Evolutionary conservation across 345 rosid species (phyloP).

Genomic region (Turnera subulata): DNA sequence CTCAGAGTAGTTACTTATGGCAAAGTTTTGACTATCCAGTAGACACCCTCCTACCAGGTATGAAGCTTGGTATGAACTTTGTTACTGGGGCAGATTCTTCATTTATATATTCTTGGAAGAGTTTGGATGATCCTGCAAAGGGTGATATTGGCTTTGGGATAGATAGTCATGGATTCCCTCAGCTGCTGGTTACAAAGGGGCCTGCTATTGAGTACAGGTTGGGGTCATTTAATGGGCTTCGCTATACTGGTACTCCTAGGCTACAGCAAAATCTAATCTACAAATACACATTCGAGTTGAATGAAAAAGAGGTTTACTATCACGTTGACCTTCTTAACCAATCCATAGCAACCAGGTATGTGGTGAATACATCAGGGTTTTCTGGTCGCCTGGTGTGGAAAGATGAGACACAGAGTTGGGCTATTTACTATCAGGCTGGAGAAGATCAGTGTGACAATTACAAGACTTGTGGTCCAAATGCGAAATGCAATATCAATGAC

Average conservation of each 20-base stretch:
- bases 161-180: not conserved
- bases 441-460: not conserved
- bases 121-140: not conserved
- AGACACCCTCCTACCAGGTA: not conserved
- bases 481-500: not conserved
- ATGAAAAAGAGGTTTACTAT: not conserved
- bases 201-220: not conserved
- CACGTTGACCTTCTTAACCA: not conserved
- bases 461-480: not conserved
- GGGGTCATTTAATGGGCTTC: not conserved
- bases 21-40: conserved; percentile 2
- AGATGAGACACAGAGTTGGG: conserved; percentile 1
- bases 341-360: not conserved
- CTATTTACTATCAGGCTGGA: not conserved
- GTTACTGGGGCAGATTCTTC: not conserved
- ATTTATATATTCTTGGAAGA: not conserved
- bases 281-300: not conserved
- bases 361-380: not conserved
- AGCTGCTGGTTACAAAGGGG: not conserved
- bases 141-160: not conserved
- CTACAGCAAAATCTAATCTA: not conserved
- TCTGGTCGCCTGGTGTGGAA: not conserved
- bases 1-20: not conserved
- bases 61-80: not conserved
- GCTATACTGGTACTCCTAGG: not conserved